Conservation (phyloP, 169 alveolate species). For the Cyclospora cayetanensis region DNA sequence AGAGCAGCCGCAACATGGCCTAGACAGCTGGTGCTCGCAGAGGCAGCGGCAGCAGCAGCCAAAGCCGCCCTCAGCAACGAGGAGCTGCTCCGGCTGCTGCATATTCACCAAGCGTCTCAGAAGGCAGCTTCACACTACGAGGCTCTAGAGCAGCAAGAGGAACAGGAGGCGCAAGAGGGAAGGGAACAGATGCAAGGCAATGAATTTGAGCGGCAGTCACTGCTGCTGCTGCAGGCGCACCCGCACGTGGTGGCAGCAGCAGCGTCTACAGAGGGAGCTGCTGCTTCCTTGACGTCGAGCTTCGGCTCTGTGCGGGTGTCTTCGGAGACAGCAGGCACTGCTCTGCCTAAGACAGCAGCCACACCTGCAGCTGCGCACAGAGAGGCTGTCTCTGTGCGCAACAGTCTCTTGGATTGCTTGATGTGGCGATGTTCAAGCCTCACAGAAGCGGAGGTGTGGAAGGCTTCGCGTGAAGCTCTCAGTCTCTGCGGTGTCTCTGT, state of each 20-base stretch:
- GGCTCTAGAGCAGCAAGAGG: not conserved
- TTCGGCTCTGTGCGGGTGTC: not conserved
- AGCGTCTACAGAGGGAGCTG: not conserved
- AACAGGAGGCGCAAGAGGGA: not conserved
- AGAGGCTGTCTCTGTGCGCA: not conserved
- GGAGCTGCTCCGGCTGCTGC: not conserved
- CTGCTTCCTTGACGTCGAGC: not conserved
- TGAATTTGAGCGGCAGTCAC: too few species aligned
- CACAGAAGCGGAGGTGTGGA: not conserved
- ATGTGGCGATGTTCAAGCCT: not conserved
- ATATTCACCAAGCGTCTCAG: not conserved
- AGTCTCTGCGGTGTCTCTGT: not conserved
- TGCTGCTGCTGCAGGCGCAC: too few species aligned
- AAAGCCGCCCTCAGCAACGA: not conserved
- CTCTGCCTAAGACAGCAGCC: too few species aligned
- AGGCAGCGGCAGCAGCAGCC: not conserved
- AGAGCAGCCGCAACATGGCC: not conserved
- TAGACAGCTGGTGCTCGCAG: not conserved
- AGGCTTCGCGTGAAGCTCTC: not conserved
- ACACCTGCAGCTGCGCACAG: not conserved
- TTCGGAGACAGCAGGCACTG: too few species aligned
- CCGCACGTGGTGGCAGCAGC: not conserved
- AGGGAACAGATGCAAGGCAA: too few species aligned
- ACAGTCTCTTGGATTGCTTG: not conserved
- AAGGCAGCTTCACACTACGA: not conserved